A percentile compares a stretch with the other conserved stretches of the same genome.
Conservation (phyloP, 345 rosid genomes). For the Melastoma malabathricum region DNA sequence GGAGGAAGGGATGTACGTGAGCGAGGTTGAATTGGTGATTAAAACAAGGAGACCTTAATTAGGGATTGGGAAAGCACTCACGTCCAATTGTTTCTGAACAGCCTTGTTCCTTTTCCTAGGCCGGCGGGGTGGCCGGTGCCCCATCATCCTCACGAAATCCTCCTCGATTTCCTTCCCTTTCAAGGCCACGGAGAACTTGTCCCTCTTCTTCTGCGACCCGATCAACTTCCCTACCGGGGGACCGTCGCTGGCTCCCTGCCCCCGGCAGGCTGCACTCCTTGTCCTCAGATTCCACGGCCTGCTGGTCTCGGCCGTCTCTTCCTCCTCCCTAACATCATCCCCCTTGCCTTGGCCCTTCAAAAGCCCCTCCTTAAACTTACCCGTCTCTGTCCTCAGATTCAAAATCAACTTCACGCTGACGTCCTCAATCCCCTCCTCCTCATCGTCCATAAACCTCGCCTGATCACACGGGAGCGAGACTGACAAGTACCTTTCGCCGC, state of each 20-base stretch:
- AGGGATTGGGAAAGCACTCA: constrained; percentile 14
- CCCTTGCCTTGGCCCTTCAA: constrained; percentile 2
- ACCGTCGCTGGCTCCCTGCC: constrained; percentile 11
- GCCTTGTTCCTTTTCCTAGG: constrained; percentile 54
- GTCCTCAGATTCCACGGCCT: constrained; percentile 80
- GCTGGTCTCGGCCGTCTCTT: background rate
- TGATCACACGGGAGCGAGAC: background rate
- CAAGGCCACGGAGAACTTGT: constrained; percentile 28
- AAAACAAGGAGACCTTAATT: too few relatives aligned
- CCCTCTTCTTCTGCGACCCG: constrained; percentile 13
- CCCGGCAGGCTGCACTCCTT: constrained; percentile 49
- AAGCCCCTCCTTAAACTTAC: constrained; percentile 17
- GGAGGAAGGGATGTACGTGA: too few relatives aligned
- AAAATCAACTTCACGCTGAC: constrained; percentile 29
- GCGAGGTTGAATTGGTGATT: too few relatives aligned
- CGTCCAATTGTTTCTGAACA: constrained; percentile 63
- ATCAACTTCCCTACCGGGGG: constrained; percentile 13
- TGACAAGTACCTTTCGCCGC: background rate
- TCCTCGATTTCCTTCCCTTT: constrained; percentile 61
- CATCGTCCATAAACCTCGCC: background rate
- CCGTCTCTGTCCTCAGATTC: constrained; percentile 24
- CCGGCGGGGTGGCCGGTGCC: constrained; percentile 42
- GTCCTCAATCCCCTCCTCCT: constrained; percentile 48
- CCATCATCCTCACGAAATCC: constrained; percentile 36
- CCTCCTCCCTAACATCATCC: constrained; percentile 8